phyloP scores from a whole-genome alignment of 2,329 filamentous ascomycete species.

The Epichloe sp. region DNA sequence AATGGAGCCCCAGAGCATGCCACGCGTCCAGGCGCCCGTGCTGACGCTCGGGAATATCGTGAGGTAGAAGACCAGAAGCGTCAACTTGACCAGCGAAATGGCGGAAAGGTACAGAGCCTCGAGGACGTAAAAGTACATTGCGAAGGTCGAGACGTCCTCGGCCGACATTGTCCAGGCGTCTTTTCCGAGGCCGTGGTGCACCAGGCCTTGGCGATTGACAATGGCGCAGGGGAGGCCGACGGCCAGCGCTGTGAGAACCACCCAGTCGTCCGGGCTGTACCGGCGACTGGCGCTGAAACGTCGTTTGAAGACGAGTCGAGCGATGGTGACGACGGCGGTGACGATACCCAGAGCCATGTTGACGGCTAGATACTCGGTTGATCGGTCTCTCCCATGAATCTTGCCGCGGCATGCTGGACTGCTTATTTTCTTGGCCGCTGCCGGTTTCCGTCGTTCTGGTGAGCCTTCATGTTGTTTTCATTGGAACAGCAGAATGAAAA shows the following conservation, averaged over 20 bases:
- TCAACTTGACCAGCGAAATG: constrained; percentile 32
- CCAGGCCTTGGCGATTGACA: constrained; percentile 16
- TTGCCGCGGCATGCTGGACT: background rate
- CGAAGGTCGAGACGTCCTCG: constrained; percentile 25
- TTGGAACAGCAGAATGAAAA: background rate
- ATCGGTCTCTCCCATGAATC: background rate
- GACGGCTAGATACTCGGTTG: background rate
- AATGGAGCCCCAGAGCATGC: constrained; percentile 25
- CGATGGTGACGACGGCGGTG: constrained; percentile 21
- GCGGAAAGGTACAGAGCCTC: constrained; percentile 29
- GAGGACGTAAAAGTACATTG: constrained; percentile 26
- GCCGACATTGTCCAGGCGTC: constrained; percentile 33
- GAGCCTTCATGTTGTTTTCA: background rate
- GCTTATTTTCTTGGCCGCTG: constrained; percentile 3
- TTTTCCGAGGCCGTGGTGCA: constrained; percentile 26
- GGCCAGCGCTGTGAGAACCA: constrained; percentile 13
- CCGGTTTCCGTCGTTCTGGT: background rate
- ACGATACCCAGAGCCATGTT: constrained; percentile 12
- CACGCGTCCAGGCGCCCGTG: constrained; percentile 15
- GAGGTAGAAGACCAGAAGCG: constrained; percentile 37
- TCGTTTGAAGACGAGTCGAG: constrained; percentile 20
- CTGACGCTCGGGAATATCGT: constrained; percentile 30
- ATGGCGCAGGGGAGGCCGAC: constrained; percentile 14
- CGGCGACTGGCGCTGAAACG: constrained; percentile 11
- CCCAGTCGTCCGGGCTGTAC: constrained; percentile 21